Conservation (phyloP, 208 protist genomes). For the Acanthamoeba rhysodes region DNA sequence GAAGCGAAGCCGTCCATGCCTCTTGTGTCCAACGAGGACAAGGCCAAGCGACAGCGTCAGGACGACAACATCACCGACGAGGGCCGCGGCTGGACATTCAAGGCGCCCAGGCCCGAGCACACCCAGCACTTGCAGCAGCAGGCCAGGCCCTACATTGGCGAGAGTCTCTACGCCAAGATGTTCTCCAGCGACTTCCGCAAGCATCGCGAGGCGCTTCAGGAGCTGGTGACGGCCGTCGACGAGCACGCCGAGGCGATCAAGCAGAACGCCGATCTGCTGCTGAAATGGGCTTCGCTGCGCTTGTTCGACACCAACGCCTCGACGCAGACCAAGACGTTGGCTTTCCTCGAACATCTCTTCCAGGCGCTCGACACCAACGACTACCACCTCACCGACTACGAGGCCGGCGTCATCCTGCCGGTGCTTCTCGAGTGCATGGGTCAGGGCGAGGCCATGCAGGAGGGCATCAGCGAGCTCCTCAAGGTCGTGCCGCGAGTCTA, state of each 20-base stretch:
- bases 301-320: conserved; percentile 82
- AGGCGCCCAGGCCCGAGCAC: conserved; percentile 68
- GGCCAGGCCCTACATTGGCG: background rate
- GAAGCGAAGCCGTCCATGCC: background rate
- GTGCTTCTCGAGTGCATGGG: conserved; percentile 66
- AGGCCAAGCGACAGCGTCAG: conserved; percentile 44
- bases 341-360: conserved; percentile 65
- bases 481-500: conserved; percentile 72
- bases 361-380: conserved; percentile 3
- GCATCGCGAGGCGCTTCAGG: conserved; percentile 65
- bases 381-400: conserved; percentile 80
- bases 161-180: background rate
- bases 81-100: background rate
- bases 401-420: conserved; percentile 77
- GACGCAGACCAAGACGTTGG: conserved; percentile 75
- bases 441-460: conserved; percentile 18
- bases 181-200: conserved; percentile 76
- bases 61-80: conserved; percentile 65
- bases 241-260: background rate
- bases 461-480: conserved; percentile 54
- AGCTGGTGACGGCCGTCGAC: background rate
- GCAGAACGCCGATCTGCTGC: conserved; percentile 78
- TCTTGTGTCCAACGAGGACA: conserved; percentile 39
- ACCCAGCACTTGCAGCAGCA: conserved; percentile 67
- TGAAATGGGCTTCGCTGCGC: conserved; percentile 81